phyloP scores from a whole-genome alignment of 768 basidiomycete species.

The Lentinula lateritia region DNA sequence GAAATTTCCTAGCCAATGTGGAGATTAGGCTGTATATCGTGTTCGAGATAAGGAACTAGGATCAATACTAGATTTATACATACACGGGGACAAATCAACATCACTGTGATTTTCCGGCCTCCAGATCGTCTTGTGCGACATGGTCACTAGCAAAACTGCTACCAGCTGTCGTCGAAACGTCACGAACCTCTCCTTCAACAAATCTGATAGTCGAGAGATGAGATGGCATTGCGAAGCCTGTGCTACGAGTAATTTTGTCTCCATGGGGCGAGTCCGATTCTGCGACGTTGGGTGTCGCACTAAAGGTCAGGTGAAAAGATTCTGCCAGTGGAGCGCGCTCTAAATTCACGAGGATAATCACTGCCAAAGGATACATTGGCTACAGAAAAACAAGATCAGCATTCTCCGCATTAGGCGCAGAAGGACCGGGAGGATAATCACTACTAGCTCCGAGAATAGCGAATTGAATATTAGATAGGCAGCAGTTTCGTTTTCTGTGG shows the following conservation, averaged over 20 bases:
- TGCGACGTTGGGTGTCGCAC: no score
- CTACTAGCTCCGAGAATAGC: background rate
- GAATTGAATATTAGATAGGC: background rate
- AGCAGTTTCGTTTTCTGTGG: background rate
- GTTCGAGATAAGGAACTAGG: no score
- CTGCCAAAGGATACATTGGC: background rate
- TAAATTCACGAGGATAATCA: background rate
- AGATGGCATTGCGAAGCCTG: background rate
- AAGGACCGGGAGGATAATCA: background rate
- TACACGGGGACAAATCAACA: no score
- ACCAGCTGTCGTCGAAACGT: background rate
- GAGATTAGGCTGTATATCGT: no score
- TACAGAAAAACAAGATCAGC: background rate
- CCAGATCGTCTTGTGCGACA: background rate
- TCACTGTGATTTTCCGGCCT: background rate
- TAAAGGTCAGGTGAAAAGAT: background rate
- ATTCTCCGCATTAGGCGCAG: background rate
- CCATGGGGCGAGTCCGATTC: background rate
- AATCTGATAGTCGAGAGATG: background rate
- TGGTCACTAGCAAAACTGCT: background rate
- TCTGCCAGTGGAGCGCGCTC: background rate
- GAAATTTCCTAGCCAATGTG: no score
- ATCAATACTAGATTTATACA: no score
- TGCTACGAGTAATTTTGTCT: background rate
- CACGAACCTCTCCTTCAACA: background rate